Evolutionary conservation across 2,329 filamentous ascomycete species (phyloP), one percentile per base, ranked within the genome.

Genomic region (Pseudogymnoascus sp.): DNA sequence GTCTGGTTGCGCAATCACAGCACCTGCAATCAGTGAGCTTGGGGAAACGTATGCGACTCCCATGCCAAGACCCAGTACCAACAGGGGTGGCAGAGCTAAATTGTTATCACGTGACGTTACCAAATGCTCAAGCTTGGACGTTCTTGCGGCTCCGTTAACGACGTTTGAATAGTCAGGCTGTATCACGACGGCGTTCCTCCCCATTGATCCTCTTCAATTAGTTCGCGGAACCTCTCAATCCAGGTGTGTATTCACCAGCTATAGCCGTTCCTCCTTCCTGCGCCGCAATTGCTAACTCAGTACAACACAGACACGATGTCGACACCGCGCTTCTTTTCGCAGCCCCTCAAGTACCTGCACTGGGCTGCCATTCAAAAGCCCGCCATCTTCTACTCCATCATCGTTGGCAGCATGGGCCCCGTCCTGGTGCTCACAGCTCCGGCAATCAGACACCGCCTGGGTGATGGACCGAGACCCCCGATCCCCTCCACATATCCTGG

Each of bases 401-500:
- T 90, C 63, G 78, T 97, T 67, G 93, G 90, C 69, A 79, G 76
- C 66, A 71, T 85, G 61, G 92, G 92, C 9, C 94, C 93, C 36
- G 75, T 89, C 62, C 78, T 84, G 63, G 78, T 96, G 66, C 74
- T 88, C 64, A 80, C 82, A 62, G 87, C 90, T 1, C 92, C 92
- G 45, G 88, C 90, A 58, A 79, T 95, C 68, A 81, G 92, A 74
- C 77, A 79, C 65, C 80, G 78, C 66, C 75, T 96, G 62, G 92
- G 92, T 69, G 91, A 96, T 73, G 78, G 86, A 69, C 82, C 86
- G 69, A 83, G 88, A 66, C 78, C 84, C 66, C 83, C 80, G 62
- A 86, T 97, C 67, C 94, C 94, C 33, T 78, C 92, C 75, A 95
- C 92, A 73, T 99, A 97, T 80, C 94, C 94, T 64, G 84, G 93